Conservation (phyloP, 2,329 filamentous ascomycete genomes). For the Talaromyces rugulosus region DNA sequence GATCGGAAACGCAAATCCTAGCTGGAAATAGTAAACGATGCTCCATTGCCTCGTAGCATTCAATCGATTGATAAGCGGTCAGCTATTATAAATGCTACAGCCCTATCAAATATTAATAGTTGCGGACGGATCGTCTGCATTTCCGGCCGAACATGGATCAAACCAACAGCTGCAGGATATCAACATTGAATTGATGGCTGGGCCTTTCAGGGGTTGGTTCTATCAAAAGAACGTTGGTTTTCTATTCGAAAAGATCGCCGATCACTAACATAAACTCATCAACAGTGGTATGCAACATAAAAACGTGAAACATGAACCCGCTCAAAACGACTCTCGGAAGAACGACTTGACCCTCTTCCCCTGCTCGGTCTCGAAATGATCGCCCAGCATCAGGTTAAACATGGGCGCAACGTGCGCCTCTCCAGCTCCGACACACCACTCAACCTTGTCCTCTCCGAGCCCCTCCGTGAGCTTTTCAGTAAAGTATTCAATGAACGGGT, state of each 20-base stretch:
- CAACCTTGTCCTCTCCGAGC: slow-evolving; percentile 40
- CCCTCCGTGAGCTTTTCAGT: slow-evolving; percentile 17
- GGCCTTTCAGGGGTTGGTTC: too few species aligned
- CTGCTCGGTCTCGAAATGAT: slow-evolving; percentile 35
- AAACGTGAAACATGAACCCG: neutral
- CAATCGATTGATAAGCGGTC: neutral
- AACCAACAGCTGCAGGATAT: too few species aligned
- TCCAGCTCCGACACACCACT: slow-evolving; percentile 28
- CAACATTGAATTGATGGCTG: too few species aligned
- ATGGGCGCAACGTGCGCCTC: slow-evolving; percentile 42
- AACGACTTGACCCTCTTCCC: slow-evolving; percentile 35
- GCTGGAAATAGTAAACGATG: neutral
- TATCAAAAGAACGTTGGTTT: too few species aligned
- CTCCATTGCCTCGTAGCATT: neutral
- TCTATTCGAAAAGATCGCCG: too few species aligned
- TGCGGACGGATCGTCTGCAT: neutral
- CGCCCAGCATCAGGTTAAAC: slow-evolving; percentile 34
- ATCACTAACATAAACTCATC: neutral
- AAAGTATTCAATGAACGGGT: slow-evolving; percentile 54
- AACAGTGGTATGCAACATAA: neutral
- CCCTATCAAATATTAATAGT: neutral
- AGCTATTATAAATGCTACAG: neutral
- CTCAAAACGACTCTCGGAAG: slow-evolving; percentile 11
- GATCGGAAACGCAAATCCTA: neutral
- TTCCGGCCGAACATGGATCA: neutral